A percentile compares a stretch with the other conserved stretches of the same genome.
phyloP scores from a whole-genome alignment of 2,329 filamentous ascomycete species.

The Colletotrichum sp. region DNA sequence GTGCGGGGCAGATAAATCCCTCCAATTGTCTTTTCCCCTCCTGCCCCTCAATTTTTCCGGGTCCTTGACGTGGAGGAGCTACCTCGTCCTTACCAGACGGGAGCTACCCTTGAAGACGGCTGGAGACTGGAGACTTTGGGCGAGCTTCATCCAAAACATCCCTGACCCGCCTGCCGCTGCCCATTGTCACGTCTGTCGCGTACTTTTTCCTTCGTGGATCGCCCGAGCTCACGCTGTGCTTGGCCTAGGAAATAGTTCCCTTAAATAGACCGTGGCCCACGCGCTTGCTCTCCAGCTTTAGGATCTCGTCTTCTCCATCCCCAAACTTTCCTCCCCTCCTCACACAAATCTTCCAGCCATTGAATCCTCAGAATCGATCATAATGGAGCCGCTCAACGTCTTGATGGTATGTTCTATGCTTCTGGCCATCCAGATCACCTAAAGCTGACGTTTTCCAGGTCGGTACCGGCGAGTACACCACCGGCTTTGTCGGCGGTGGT shows the following conservation, averaged over 20 bases:
- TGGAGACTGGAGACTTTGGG: background rate
- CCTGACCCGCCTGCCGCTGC: background rate
- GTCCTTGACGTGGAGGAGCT: background rate
- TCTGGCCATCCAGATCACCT: background rate
- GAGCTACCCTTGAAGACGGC: background rate
- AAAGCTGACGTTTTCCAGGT: conserved; percentile 53
- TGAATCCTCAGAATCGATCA: conserved; percentile 20
- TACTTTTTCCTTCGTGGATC: conserved; percentile 1
- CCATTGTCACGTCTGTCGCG: background rate
- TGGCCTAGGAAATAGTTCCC: background rate
- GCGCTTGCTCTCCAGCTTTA: background rate
- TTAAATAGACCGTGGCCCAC: conserved; percentile 10
- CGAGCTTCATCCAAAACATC: conserved; percentile 14
- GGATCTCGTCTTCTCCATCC: background rate
- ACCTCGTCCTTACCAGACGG: background rate
- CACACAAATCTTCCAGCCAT: background rate
- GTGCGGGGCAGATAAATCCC: conserved; percentile 22
- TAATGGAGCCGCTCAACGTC: conserved; percentile 68
- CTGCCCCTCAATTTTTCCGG: conserved; percentile 44
- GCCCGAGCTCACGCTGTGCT: background rate
- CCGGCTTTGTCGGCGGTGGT: conserved; percentile 85
- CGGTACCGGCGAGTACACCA: conserved; percentile 96
- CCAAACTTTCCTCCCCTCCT: background rate
- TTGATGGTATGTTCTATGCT: conserved; percentile 64
- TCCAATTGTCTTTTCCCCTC: conserved; percentile 27